Base-by-base conservation (phyloP, 2,329 filamentous ascomycete genomes). In the Trichophyton benhamiae region DNA sequence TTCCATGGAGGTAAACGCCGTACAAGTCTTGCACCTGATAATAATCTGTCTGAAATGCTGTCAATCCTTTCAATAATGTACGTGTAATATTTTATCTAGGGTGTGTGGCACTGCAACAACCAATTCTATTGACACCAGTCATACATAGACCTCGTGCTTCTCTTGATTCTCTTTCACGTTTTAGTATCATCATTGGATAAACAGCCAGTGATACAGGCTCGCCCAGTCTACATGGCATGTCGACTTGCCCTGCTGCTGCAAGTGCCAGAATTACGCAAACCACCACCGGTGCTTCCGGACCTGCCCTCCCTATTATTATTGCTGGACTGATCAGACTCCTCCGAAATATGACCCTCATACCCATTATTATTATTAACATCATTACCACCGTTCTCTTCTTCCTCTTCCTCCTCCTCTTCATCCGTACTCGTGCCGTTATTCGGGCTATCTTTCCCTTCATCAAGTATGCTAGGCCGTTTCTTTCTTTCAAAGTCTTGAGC, bases 401-500 rank as follows among this genome's bases (percentile, higher is more conserved):
- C 69, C 7, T 70, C 68, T 48, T 74, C 73, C 49, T 76, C 69
- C 8, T 70, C 68, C 42, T 74, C 73, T 46, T 76, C 74, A 25
- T 70, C 75, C 1, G 72, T 71, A 38, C 72, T 74, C 17, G 57
- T 67, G 30, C 65, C 58, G 2, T 68, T 68, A n/a, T 77, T 72
- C 69, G 36, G 67, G 69, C 2, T 52, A 30, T n/a, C 59, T 30
- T 72, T 68, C 5, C 74, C 70, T 33, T 68, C 70, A 17, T 30
- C 27, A 30, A 77, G 70, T 11, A 77, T 70, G 41, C 78, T 77
- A 0, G 79, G 79, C 30, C 78, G 80, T 64, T 83, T 81, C 72
- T 84, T 88, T 77, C 94, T 87, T 75, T 95, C 88, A 72, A 96
- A 97, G 75, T 97, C 92, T 72, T 95, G 87, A 63, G 83, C 87